A percentile compares a stretch with the other conserved stretches of the same genome.
These are phyloP conservation scores for Didymella sp. DNA, from an alignment of 2,329 filamentous ascomycete genomes.

Conservation along the genomic window DNA sequence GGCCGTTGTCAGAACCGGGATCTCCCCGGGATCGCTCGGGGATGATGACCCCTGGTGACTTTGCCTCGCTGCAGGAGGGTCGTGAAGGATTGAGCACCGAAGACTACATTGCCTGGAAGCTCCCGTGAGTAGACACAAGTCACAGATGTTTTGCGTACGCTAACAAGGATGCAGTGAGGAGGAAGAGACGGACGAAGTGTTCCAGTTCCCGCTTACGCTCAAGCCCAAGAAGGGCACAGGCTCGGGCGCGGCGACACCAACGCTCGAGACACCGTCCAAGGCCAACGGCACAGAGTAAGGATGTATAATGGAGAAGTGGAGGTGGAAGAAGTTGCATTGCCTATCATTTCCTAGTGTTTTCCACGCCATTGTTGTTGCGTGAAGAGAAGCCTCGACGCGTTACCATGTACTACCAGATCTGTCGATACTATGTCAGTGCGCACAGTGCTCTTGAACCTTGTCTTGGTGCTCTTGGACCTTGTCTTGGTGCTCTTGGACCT, in stretches of 20 bases:
- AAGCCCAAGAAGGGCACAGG: conserved; percentile 54
- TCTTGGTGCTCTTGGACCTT: not conserved
- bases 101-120: conserved; percentile 97
- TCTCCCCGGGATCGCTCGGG: conserved; percentile 88
- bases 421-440: conserved; percentile 17
- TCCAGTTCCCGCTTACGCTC: conserved; percentile 73
- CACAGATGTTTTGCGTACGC: conserved; percentile 6
- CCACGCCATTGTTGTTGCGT: conserved; percentile 16
- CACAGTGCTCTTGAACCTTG: conserved; percentile 2
- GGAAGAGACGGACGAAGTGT: conserved; percentile 88
- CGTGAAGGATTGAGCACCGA: conserved; percentile 92
- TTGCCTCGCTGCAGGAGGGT: conserved; percentile 93
- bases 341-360: conserved; percentile 6
- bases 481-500: not conserved
- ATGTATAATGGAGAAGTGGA: conserved; percentile 1
- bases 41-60: conserved; percentile 99
- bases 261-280: conserved; percentile 20
- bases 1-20: conserved; percentile 91
- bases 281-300: conserved; percentile 40
- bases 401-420: conserved; percentile 23
- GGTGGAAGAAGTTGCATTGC: conserved; percentile 16
- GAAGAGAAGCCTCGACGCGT: conserved; percentile 9
- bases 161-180: conserved; percentile 65
- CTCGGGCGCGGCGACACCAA: conserved; percentile 43
- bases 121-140: conserved; percentile 76